These are phyloP conservation scores for Candida khao-thaluensis DNA, from an alignment of 805 yeast genomes.

Conservation along the genomic window DNA sequence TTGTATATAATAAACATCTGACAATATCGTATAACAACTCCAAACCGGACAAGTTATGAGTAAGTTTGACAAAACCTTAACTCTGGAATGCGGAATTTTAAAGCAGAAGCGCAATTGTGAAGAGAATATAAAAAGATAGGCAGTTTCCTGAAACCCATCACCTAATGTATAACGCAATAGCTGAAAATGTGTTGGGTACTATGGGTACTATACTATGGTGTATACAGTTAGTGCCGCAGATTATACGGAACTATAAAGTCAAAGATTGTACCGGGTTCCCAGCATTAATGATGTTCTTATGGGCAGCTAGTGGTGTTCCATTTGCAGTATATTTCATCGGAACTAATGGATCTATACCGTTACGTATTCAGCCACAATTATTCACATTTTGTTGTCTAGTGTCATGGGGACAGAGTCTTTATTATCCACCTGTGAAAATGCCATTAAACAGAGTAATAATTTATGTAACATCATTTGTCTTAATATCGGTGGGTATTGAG, in stretches of 20 bases:
- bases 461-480: constrained; percentile 37
- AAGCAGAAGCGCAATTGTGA: not conserved
- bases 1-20: not conserved
- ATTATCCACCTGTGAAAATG: constrained; percentile 65
- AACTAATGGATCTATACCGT: constrained; percentile 67
- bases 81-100: constrained; percentile 3
- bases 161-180: constrained; percentile 30
- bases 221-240: constrained; percentile 84
- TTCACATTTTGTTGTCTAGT: constrained; percentile 69
- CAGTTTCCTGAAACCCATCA: not conserved
- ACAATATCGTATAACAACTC: not conserved
- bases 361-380: constrained; percentile 84
- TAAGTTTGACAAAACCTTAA: not conserved
- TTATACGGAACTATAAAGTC: constrained; percentile 65
- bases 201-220: constrained; percentile 93
- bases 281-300: constrained; percentile 80
- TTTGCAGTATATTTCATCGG: constrained; percentile 81
- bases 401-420: constrained; percentile 60
- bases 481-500: constrained; percentile 57
- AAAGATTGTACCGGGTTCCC: constrained; percentile 88
- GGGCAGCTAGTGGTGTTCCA: constrained; percentile 78
- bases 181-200: constrained; percentile 78
- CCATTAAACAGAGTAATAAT: constrained; percentile 34
- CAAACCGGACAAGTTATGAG: no score
- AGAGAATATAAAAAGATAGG: not conserved